Percentiles rank a stretch among this genome's conserved stretches.
Evolutionary conservation across 83 land plant species (phyloP).

Genomic region (Larix sibirica): DNA sequence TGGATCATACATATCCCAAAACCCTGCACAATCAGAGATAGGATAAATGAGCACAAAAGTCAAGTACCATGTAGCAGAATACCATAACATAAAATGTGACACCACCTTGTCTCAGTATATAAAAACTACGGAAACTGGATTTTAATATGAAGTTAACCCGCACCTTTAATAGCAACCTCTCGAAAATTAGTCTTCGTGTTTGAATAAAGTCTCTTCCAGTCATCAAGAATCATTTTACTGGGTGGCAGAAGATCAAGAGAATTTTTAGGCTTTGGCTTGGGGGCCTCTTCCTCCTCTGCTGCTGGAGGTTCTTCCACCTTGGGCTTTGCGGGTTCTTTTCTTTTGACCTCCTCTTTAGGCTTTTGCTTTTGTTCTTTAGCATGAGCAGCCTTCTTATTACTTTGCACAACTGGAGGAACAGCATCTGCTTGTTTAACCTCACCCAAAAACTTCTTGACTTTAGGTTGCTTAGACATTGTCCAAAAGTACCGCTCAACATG

Average conservation of each 20-base stretch:
- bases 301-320: slow-evolving; percentile 59
- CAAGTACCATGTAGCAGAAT: not conserved
- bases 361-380: slow-evolving; percentile 25
- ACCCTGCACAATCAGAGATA: slow-evolving; percentile 49
- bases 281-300: slow-evolving; percentile 75
- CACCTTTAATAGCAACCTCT: slow-evolving; percentile 92
- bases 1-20: slow-evolving; percentile 99
- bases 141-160: not conserved
- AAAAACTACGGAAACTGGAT: not conserved
- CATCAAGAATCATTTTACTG: slow-evolving; percentile 91
- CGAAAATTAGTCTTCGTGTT: slow-evolving; percentile 95
- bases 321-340: slow-evolving; percentile 50
- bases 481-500: slow-evolving; percentile 93
- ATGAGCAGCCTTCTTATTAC: slow-evolving; percentile 33
- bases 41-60: not conserved
- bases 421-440: slow-evolving; percentile 69
- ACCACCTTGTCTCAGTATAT: not conserved
- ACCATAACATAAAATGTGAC: no score
- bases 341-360: slow-evolving; percentile 37
- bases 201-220: slow-evolving; percentile 97
- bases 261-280: slow-evolving; percentile 89
- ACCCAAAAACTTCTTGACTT: slow-evolving; percentile 69
- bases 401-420: slow-evolving; percentile 52
- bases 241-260: slow-evolving; percentile 90
- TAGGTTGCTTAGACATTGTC: slow-evolving; percentile 85